Evolutionary conservation across 306 rosid genomes (phyloP), one percentile per base, ranked within the genome.

Genomic region (Acacia crassicarpa): DNA sequence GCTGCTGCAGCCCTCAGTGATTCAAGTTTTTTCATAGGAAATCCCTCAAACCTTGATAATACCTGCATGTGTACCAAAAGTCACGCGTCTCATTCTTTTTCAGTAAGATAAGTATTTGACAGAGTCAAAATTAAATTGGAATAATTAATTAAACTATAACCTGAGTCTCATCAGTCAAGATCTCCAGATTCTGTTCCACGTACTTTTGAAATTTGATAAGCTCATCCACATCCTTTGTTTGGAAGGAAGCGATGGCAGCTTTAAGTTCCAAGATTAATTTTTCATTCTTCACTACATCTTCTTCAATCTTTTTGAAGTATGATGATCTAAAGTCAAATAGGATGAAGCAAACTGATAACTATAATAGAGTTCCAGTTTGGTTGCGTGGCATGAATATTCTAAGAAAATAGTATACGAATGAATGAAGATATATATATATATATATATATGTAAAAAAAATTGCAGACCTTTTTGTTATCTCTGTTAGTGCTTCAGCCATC

Each of bases 401-500:
- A 14, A 16, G 53, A 48, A 8, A 15, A 7, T 19, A 38, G 38
- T 44, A 65, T 9, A 66, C 6, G 17, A 14, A 15, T 35, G 67
- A 40, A n/a, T 27, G 33, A 38, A n/a, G 33, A 41, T 25, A 53
- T 9, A 43, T 9, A 43, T 43, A 27, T 5, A 20, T 8, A 15
- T 27, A 27, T 27, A 27, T 27, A 27, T 27, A 27, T 27, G 1
- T 27, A 44, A n/a, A n/a, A n/a, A n/a, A n/a, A n/a, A n/a, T 23
- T 5, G 7, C 12, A 70, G 35, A 81, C 90, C 90, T 80, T 65
- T 79, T 81, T 15, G 86, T 75, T 83, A 87, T 87, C 84, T 81
- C 87, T 12, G 86, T 80, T 54, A 84, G 74, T 11, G 85, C 90
- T 70, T 84, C 90, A 71, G 85, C 90, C 89, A 84, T 84, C 48